phyloP scores from a whole-genome alignment of 192 early-diverging fungal genomes.

The Coemansia sp. region DNA sequence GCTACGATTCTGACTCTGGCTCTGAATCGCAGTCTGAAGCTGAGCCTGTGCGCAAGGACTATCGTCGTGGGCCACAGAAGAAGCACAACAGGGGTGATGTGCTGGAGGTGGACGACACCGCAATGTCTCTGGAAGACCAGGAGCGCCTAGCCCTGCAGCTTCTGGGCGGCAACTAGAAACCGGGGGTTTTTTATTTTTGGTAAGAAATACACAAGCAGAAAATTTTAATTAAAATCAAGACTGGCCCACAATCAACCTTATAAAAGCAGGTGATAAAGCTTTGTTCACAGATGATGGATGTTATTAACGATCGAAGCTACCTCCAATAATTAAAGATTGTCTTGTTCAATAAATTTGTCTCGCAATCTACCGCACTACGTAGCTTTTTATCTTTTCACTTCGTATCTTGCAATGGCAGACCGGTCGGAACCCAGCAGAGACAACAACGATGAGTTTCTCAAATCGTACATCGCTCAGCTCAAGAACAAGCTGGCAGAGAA shows the following conservation, averaged over 20 bases:
- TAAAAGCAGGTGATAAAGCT: no score
- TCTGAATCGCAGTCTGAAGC: conserved; percentile 25
- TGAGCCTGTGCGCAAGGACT: not conserved
- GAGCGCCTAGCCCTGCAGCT: conserved; percentile 54
- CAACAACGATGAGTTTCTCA: conserved; percentile 37
- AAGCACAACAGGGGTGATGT: conserved; percentile 17
- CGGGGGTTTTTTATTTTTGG: no score
- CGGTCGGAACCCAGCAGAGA: conserved; percentile 12
- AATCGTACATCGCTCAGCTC: conserved; percentile 32
- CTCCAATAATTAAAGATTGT: no score
- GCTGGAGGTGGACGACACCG: conserved; percentile 40
- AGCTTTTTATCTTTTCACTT: no score
- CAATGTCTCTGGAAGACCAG: conserved; percentile 51
- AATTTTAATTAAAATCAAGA: not conserved
- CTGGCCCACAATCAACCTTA: no score
- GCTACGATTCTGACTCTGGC: conserved; percentile 35
- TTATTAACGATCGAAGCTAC: no score
- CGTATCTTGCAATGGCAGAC: not conserved
- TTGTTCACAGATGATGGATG: no score
- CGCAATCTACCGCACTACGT: no score
- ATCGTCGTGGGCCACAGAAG: conserved; percentile 5
- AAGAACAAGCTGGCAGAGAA: conserved; percentile 24
- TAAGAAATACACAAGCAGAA: not conserved
- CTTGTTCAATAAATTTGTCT: no score
- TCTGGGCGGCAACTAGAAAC: conserved; percentile 21